Percentiles rank a stretch among this genome's conserved stretches.
These are phyloP conservation scores for Rhytidhysteron rufulum DNA, from an alignment of 2,329 filamentous ascomycete genomes.

Conservation along the genomic window DNA sequence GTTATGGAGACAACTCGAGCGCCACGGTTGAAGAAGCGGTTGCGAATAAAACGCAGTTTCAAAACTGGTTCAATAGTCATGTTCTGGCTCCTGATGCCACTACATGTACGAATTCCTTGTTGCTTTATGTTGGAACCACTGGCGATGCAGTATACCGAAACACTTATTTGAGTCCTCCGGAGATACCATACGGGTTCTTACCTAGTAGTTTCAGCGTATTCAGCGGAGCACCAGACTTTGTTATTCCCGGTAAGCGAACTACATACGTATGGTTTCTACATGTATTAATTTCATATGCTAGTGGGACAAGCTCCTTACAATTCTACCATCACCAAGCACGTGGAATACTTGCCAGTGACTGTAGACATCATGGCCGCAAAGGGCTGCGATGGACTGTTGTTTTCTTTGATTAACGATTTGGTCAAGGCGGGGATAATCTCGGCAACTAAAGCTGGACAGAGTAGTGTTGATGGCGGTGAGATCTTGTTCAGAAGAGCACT, in stretches of 20 bases:
- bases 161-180: slow-evolving; percentile 40
- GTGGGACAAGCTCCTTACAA: slow-evolving; percentile 43
- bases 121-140: slow-evolving; percentile 46
- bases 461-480: slow-evolving; percentile 38
- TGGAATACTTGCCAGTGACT: slow-evolving; percentile 54
- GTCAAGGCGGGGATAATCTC: slow-evolving; percentile 47
- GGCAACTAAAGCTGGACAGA: slow-evolving; percentile 42
- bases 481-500: slow-evolving; percentile 27
- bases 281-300: not conserved
- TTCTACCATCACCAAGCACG: slow-evolving; percentile 46
- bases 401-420: slow-evolving; percentile 51
- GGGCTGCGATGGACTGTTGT: slow-evolving; percentile 59
- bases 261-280: not conserved
- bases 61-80: slow-evolving; percentile 46
- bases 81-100: slow-evolving; percentile 40
- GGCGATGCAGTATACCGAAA: slow-evolving; percentile 45
- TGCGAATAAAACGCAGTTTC: slow-evolving; percentile 49
- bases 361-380: slow-evolving; percentile 56
- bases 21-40: slow-evolving; percentile 41
- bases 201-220: slow-evolving; percentile 47
- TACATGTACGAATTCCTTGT: slow-evolving; percentile 48
- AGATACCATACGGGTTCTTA: slow-evolving; percentile 46
- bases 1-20: slow-evolving; percentile 41
- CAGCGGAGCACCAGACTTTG: slow-evolving; percentile 46
- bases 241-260: slow-evolving; percentile 34